phyloP scores from a whole-genome alignment of 2,329 filamentous ascomycete genomes.

The Claviceps sp. region DNA sequence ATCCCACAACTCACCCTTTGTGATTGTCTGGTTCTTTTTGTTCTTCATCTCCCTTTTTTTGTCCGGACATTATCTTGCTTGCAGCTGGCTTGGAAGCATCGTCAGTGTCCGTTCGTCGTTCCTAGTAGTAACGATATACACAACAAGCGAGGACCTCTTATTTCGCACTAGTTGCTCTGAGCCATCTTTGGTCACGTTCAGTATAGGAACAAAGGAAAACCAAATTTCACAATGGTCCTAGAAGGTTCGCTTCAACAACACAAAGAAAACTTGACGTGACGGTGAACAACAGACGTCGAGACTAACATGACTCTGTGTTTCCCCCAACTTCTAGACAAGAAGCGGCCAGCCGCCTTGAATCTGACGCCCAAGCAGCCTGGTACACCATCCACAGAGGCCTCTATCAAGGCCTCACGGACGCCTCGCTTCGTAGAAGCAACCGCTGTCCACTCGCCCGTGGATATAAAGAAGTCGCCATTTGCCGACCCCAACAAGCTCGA shows the following conservation, averaged over 20 bases:
- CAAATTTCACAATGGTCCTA: conserved; percentile 19
- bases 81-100: conserved; percentile 9
- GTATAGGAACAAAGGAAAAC: neutral
- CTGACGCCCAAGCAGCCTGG: conserved; percentile 35
- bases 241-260: conserved; percentile 23
- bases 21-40: conserved; percentile 20
- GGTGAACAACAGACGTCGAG: neutral
- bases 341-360: conserved; percentile 42
- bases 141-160: neutral
- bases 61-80: conserved; percentile 8
- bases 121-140: conserved; percentile 1
- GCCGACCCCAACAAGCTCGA: conserved; percentile 43
- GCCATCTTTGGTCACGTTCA: neutral
- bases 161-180: conserved; percentile 3
- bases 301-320: conserved; percentile 9
- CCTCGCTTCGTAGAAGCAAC: conserved; percentile 75
- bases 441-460: conserved; percentile 62
- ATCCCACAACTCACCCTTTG: conserved; percentile 14
- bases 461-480: conserved; percentile 43
- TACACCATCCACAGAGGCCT: conserved; percentile 39
- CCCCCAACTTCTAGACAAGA: conserved; percentile 35
- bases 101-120: conserved; percentile 4
- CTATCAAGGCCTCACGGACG: conserved; percentile 55
- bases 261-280: no score
- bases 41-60: neutral